Conservation (phyloP, 768 basidiomycete species). For the Leccinum aurantiacum region DNA sequence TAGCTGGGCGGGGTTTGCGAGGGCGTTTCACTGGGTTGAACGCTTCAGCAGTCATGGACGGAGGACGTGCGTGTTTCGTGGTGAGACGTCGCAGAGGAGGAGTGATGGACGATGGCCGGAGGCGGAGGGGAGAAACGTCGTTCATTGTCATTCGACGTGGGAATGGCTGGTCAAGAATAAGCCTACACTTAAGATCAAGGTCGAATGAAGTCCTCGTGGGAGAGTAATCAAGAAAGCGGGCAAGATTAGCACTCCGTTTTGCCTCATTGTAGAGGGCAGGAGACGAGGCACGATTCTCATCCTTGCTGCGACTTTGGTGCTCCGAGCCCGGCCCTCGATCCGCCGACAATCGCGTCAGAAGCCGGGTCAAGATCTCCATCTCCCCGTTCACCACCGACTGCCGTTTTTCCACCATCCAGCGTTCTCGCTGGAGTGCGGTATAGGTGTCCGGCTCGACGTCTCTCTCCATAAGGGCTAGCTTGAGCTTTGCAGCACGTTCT, state of each 20-base stretch:
- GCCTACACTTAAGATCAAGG: slow-evolving; percentile 32
- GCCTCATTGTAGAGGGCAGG: slow-evolving; percentile 26
- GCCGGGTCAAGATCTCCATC: slow-evolving; percentile 36
- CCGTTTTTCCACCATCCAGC: slow-evolving; percentile 53
- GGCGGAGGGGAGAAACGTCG: slow-evolving; percentile 35
- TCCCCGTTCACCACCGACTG: slow-evolving; percentile 38
- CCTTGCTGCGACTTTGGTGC: slow-evolving; percentile 7
- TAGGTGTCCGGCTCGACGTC: slow-evolving; percentile 39
- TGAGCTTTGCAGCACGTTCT: slow-evolving; percentile 42
- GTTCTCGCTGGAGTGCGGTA: slow-evolving; percentile 42
- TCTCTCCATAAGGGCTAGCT: slow-evolving; percentile 38
- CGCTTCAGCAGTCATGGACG: slow-evolving; percentile 27
- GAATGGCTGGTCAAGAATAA: slow-evolving; percentile 29
- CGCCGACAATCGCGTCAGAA: slow-evolving; percentile 34
- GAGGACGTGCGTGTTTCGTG: slow-evolving; percentile 25
- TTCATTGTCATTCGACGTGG: slow-evolving; percentile 37
- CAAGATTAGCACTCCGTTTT: slow-evolving; percentile 38
- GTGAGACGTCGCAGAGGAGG: slow-evolving; percentile 29
- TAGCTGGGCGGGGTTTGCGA: slow-evolving; percentile 24
- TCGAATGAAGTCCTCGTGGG: slow-evolving; percentile 35
- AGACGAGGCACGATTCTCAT: slow-evolving; percentile 17
- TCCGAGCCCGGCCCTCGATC: slow-evolving; percentile 17
- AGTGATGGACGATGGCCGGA: slow-evolving; percentile 32
- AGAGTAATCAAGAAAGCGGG: slow-evolving; percentile 38
- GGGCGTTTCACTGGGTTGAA: slow-evolving; percentile 32